These are phyloP conservation scores for Pseudomassariella vexata DNA, from an alignment of 2,329 filamentous ascomycete species.

Conservation along the genomic window DNA sequence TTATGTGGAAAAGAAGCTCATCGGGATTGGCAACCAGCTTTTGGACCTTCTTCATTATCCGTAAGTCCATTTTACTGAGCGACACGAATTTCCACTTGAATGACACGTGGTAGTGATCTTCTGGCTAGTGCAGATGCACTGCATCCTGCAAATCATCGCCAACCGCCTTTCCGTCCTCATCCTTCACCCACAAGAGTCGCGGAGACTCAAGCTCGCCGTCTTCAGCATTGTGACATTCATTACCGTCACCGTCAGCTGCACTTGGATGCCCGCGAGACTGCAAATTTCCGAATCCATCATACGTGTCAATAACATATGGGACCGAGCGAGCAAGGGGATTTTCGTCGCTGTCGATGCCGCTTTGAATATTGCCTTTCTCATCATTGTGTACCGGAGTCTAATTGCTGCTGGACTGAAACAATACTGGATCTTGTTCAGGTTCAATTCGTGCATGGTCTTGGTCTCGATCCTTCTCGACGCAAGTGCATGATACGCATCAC, in stretches of 20 bases:
- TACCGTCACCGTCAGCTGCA: slow-evolving; percentile 46
- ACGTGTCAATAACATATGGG: slow-evolving; percentile 43
- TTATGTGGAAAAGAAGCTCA: no score
- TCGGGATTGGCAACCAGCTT: slow-evolving; percentile 1
- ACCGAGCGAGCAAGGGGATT: slow-evolving; percentile 44
- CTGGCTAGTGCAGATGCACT: slow-evolving; percentile 34
- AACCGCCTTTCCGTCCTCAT: slow-evolving; percentile 44
- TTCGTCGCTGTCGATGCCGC: slow-evolving; percentile 41
- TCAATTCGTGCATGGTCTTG: slow-evolving; percentile 38
- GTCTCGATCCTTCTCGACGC: slow-evolving; percentile 38
- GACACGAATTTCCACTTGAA: background rate
- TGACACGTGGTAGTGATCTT: background rate
- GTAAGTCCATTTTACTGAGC: slow-evolving; percentile 5
- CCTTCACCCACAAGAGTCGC: slow-evolving; percentile 28
- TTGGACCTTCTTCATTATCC: slow-evolving; percentile 6
- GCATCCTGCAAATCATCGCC: slow-evolving; percentile 48
- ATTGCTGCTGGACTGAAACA: slow-evolving; percentile 41
- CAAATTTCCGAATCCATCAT: slow-evolving; percentile 35
- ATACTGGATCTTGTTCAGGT: slow-evolving; percentile 38
- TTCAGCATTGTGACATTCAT: slow-evolving; percentile 38
- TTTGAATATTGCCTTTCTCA: slow-evolving; percentile 46
- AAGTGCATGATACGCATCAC: background rate
- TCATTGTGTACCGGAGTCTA: slow-evolving; percentile 35
- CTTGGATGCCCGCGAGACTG: slow-evolving; percentile 48
- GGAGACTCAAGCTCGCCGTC: slow-evolving; percentile 36